These are phyloP conservation scores for Coemansia sp. DNA, from an alignment of 192 early-diverging fungal species.

Conservation along the genomic window DNA sequence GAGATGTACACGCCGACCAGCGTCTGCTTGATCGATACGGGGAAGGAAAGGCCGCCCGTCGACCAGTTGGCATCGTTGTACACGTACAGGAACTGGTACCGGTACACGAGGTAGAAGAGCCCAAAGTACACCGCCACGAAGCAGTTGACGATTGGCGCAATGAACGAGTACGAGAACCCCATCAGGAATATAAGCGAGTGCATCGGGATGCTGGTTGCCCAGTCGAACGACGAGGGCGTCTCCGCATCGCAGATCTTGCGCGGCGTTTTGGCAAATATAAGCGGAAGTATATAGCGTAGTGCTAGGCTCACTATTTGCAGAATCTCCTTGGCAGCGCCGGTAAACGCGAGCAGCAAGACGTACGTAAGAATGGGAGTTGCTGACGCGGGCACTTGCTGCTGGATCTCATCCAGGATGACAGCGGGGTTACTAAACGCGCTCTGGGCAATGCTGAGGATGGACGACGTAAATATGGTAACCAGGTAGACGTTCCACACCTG, in stretches of 20 bases:
- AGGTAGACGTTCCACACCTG: slow-evolving; percentile 81
- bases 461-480: slow-evolving; percentile 72
- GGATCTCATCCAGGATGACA: slow-evolving; percentile 54
- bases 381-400: slow-evolving; percentile 65
- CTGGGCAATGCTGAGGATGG: slow-evolving; percentile 55
- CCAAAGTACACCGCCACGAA: slow-evolving; percentile 78
- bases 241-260: slow-evolving; percentile 62
- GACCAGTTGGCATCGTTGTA: slow-evolving; percentile 60
- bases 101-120: slow-evolving; percentile 73
- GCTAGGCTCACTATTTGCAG: slow-evolving; percentile 68
- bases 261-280: slow-evolving; percentile 73
- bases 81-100: slow-evolving; percentile 83
- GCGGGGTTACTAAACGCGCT: slow-evolving; percentile 31
- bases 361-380: slow-evolving; percentile 85
- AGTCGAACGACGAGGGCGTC: slow-evolving; percentile 58
- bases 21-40: slow-evolving; percentile 62
- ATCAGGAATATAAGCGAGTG: slow-evolving; percentile 72
- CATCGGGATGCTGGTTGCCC: slow-evolving; percentile 65
- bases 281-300: slow-evolving; percentile 59
- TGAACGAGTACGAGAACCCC: slow-evolving; percentile 76
- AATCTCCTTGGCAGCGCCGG: slow-evolving; percentile 67
- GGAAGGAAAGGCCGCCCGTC: slow-evolving; percentile 71
- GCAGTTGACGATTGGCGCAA: slow-evolving; percentile 79
- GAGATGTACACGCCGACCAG: slow-evolving; percentile 74
- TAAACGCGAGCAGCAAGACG: slow-evolving; percentile 73